Evolutionary conservation across 768 basidiomycete genomes (phyloP), one percentile per base, ranked within the genome.

Genomic region (Tricholoma sp.): DNA sequence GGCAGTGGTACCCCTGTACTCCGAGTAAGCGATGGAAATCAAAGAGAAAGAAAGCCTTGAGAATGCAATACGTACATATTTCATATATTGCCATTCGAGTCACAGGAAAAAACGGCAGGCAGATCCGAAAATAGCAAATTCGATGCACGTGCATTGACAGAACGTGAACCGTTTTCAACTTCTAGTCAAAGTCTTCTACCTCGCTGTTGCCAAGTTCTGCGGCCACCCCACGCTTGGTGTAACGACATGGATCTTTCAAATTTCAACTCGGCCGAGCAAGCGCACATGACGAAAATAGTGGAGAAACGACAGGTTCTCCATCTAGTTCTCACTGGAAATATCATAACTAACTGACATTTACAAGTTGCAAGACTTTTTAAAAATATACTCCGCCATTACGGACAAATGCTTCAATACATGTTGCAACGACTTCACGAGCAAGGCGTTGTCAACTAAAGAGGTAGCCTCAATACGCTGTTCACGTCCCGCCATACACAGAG

Each of bases 321-420:
- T 28, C 9, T n/a, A 24, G 24, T 20, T 31, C 11, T 13, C 24
- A 15, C 4, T 39, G 17, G n/a, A 6, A 24, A 12, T 49, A 29
- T 34, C 28, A 42, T 32, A 4, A 20, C 37, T 52, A 41, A 51
- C 42, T 54, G 45, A 39, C 32, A 41, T 54, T 41, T 57, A 9
- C 44, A 68, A 98, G 95, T 96, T 99, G 94, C 92, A 96, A 80
- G 96, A 98, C 77, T 98, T 99, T 67, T 79, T 99, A 79, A 82
- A 81, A 67, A 87, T 98, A 73, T 98, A 99, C 74, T 90, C 93
- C 20, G 89, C 86, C 67, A 82, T 99, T 55, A 94, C 95, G 32
- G 96, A 98, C 70, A 86, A 91, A 63, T 99, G 96, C 72, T 99
- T 99, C 81, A 93, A 79, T 64, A 79, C 91, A 12, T 99, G 96